Evolutionary conservation across 2,329 filamentous ascomycete species (phyloP).

Genomic region (Coleophoma eucalyptorum): DNA sequence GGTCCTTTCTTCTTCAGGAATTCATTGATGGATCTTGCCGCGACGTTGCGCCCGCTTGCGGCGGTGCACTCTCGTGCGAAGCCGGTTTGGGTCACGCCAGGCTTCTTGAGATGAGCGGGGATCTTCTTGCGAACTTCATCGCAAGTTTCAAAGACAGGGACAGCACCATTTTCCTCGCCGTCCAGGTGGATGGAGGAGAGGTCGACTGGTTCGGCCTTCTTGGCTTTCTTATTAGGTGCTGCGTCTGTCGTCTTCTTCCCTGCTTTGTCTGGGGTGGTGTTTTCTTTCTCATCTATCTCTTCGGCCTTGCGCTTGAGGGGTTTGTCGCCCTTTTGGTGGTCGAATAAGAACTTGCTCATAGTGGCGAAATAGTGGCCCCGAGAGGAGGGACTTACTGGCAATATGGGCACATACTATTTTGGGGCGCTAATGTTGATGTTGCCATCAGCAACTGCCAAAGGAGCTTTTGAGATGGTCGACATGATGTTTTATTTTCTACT

Average conservation of each 20-base stretch:
- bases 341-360: neutral
- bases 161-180: constrained; percentile 39
- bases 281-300: neutral
- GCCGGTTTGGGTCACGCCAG: constrained; percentile 41
- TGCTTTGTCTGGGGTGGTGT: neutral
- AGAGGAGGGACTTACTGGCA: neutral
- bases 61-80: constrained; percentile 37
- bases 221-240: constrained; percentile 1
- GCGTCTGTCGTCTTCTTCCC: neutral
- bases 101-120: constrained; percentile 37
- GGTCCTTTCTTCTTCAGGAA: constrained; percentile 46
- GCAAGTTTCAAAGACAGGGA: constrained; percentile 50
- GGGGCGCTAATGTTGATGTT: neutral
- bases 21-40: constrained; percentile 37
- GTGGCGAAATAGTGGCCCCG: neutral
- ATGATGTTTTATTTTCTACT: neutral
- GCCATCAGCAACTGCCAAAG: neutral
- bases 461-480: neutral
- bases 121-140: constrained; percentile 54
- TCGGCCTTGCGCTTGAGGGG: neutral
- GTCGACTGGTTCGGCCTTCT: constrained; percentile 19
- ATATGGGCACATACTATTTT: neutral
- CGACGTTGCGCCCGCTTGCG: constrained; percentile 34
- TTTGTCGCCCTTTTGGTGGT: neutral
- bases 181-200: constrained; percentile 36